Evolutionary conservation across 2,329 filamentous ascomycete genomes (phyloP).

Genomic region (Botryosphaeria agaves): DNA sequence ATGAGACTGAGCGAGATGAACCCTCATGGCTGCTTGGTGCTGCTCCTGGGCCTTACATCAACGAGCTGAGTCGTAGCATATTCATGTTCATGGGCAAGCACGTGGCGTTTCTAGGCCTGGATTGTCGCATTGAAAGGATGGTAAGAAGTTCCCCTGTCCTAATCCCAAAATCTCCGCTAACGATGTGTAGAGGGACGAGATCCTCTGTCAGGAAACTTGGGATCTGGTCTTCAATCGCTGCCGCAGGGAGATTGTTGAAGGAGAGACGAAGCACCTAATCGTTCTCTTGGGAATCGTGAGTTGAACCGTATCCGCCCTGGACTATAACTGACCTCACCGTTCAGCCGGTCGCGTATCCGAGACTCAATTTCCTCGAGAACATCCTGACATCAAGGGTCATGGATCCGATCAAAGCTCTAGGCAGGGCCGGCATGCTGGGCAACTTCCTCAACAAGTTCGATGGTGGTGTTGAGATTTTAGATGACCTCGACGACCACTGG

Average conservation of each 20-base stretch:
- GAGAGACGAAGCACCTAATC: constrained; percentile 76
- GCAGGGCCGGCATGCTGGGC: constrained; percentile 64
- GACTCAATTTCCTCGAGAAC: constrained; percentile 42
- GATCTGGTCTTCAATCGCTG: constrained; percentile 75
- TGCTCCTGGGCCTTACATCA: constrained; percentile 75
- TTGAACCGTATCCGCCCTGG: constrained; percentile 5
- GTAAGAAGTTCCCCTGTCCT: background rate
- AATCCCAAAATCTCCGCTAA: constrained; percentile 6
- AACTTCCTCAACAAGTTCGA: constrained; percentile 76
- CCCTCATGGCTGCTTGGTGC: constrained; percentile 80
- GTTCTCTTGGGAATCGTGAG: constrained; percentile 66
- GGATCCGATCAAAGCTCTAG: constrained; percentile 78
- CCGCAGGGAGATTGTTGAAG: constrained; percentile 64
- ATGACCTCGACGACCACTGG: constrained; percentile 94
- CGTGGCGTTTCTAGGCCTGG: constrained; percentile 69
- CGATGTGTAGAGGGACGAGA: constrained; percentile 60
- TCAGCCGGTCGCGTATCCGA: constrained; percentile 28
- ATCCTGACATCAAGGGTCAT: constrained; percentile 67
- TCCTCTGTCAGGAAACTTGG: constrained; percentile 67
- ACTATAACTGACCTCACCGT: constrained; percentile 1
- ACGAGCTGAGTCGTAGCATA: constrained; percentile 65
- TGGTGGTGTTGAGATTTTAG: constrained; percentile 77
- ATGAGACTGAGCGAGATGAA: constrained; percentile 68
- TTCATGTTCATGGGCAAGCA: constrained; percentile 71
- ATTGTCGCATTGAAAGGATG: constrained; percentile 82